Percentiles rank a stretch among this genome's conserved stretches.
Evolutionary conservation across 331 rosid species (phyloP).

Genomic region (Ulmus americana): DNA sequence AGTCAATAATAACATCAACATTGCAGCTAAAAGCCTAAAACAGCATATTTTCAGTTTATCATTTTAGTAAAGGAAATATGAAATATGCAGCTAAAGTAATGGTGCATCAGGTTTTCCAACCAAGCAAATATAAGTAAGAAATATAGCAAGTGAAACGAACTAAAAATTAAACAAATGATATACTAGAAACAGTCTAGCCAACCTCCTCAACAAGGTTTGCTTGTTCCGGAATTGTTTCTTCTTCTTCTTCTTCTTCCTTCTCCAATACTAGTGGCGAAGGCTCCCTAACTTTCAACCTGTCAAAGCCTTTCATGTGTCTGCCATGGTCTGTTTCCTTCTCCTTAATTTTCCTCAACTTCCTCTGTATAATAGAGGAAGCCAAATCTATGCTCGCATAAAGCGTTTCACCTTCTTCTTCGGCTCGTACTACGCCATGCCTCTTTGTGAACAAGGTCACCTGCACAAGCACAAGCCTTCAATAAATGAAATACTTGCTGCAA

Average conservation of each 20-base stretch:
- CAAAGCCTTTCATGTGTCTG: conserved; percentile 86
- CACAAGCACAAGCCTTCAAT: conserved; percentile 11
- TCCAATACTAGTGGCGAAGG: conserved; percentile 22
- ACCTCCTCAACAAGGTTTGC: conserved; percentile 59
- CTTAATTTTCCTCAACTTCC: conserved; percentile 91
- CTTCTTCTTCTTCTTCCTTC: conserved; percentile 40
- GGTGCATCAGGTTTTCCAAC: neutral
- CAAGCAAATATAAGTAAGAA: neutral
- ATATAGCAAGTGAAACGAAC: neutral
- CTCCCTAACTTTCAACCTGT: conserved; percentile 64
- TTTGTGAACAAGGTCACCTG: conserved; percentile 78
- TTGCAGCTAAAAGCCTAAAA: too few relatives aligned
- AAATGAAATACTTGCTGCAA: neutral
- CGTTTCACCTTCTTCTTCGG: conserved; percentile 82
- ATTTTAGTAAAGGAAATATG: neutral
- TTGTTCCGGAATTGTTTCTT: conserved; percentile 24
- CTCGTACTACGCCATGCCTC: conserved; percentile 90
- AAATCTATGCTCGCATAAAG: conserved; percentile 75
- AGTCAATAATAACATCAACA: neutral
- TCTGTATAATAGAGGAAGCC: conserved; percentile 82
- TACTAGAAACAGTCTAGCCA: conserved; percentile 2
- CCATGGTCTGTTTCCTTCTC: conserved; percentile 87
- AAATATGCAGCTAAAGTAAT: neutral
- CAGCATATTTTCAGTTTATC: neutral
- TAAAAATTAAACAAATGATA: neutral